These are phyloP conservation scores for Stagonosporopsis vannaccii DNA, from an alignment of 2,329 filamentous ascomycete genomes.

Conservation along the genomic window DNA sequence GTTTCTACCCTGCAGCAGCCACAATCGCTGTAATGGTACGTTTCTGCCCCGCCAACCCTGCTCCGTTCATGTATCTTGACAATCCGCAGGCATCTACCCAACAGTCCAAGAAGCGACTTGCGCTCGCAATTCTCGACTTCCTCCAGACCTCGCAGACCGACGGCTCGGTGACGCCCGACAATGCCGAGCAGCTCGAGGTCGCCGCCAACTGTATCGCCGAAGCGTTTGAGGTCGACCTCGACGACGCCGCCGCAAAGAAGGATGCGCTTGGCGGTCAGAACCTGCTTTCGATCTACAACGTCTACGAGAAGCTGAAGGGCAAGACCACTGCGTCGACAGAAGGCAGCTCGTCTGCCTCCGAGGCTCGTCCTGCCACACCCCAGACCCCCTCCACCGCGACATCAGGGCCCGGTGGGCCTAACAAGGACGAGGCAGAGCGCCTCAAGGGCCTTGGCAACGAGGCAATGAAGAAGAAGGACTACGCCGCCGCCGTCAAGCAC, in stretches of 20 bases:
- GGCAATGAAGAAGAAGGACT: constrained; percentile 95
- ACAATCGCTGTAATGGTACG: constrained; percentile 40
- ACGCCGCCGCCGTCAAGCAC: constrained; percentile 78
- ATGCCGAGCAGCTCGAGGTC: constrained; percentile 92
- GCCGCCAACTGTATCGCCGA: constrained; percentile 94
- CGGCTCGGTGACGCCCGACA: constrained; percentile 85
- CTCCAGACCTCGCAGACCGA: constrained; percentile 83
- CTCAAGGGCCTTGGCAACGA: constrained; percentile 92
- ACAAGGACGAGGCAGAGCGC: constrained; percentile 83
- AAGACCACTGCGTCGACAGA: constrained; percentile 61
- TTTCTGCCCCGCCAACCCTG: constrained; percentile 20
- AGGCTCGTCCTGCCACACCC: constrained; percentile 52
- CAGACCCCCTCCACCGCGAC: constrained; percentile 42
- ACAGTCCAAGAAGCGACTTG: constrained; percentile 80
- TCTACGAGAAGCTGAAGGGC: constrained; percentile 93
- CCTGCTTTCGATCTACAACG: constrained; percentile 88
- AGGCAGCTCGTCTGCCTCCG: constrained; percentile 50
- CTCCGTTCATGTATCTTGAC: constrained; percentile 24
- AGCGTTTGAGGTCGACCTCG: constrained; percentile 92
- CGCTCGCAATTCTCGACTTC: constrained; percentile 97
- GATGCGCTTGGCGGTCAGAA: constrained; percentile 86
- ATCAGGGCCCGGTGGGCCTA: constrained; percentile 52
- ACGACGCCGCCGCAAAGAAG: constrained; percentile 73
- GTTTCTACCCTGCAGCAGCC: neutral
- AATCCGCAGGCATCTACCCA: constrained; percentile 44